phyloP scores from a whole-genome alignment of 1,284 basidiomycete species.

The Ganoderma boninense region DNA sequence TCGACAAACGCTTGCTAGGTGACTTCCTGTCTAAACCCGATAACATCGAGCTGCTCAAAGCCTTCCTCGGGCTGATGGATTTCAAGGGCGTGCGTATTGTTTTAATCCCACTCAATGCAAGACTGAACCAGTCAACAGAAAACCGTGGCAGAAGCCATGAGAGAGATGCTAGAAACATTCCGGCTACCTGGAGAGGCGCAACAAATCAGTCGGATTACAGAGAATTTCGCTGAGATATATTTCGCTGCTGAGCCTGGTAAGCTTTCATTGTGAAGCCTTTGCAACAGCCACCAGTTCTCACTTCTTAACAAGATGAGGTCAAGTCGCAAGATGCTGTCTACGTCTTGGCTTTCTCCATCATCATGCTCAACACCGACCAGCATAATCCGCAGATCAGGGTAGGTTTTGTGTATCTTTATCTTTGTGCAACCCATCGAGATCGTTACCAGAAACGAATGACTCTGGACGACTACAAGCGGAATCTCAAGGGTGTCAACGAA shows the following conservation, averaged over 20 bases:
- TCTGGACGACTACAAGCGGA: constrained; percentile 93
- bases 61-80: constrained; percentile 91
- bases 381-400: constrained; percentile 97
- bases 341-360: constrained; percentile 94
- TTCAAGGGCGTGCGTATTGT: constrained; percentile 77
- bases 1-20: constrained; percentile 95
- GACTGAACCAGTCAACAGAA: constrained; percentile 60
- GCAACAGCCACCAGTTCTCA: background rate
- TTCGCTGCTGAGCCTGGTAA: constrained; percentile 85
- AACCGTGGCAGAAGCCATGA: constrained; percentile 94
- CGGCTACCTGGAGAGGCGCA: constrained; percentile 95
- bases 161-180: constrained; percentile 94
- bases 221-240: constrained; percentile 93
- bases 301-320: constrained; percentile 71
- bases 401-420: constrained; percentile 40
- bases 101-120: background rate
- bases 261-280: constrained; percentile 22
- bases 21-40: constrained; percentile 95
- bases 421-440: background rate
- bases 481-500: constrained; percentile 94
- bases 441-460: constrained; percentile 90
- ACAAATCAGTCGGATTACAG: constrained; percentile 94
- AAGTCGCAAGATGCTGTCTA: constrained; percentile 94
- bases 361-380: constrained; percentile 98
- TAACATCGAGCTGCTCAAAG: constrained; percentile 85